Evolutionary conservation across 2,329 filamentous ascomycete species (phyloP), one percentile per base, ranked within the genome.

Genomic region (Myriosclerotinia curreyana): DNA sequence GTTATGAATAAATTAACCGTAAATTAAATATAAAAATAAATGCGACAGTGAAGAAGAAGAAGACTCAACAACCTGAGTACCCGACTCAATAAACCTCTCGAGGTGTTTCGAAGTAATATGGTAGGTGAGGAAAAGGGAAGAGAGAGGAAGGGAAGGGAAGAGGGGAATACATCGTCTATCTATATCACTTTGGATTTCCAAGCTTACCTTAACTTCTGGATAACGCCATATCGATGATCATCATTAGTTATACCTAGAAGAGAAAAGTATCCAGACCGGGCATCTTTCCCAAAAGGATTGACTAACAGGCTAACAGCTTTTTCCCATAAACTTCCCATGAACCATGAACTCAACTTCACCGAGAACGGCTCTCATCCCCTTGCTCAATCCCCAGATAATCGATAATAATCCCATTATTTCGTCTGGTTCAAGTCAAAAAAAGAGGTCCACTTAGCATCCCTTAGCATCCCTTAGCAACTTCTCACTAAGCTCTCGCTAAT

Each of bases 141-240:
- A 31, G 28, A 31, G 28, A 31, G 5, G 25, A 56, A n/a, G 40
- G 40, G 17, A 17, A 5, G 8, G 40, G 8, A 5, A 7, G 42
- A 44, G 42, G 42, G 42, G 15, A 20, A 42, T 5, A 42, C 38
- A 15, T n/a, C 9, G n/a, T 9, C 9, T 48, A n/a, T 48, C n/a
- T 48, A 59, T 59, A 36, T 48, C n/a, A 49, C 12, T 34, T 36
- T 6, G 28, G 28, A 25, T 36, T 42, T 36, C 38, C 22, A 28
- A 40, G 42, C 46, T 49, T 49, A 28, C 22, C 22, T 49, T 15
- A 11, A 6, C 5, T 15, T 14, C 14, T 8, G 42, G 31, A n/a
- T n/a, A 36, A 34, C 40, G 25, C 54, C n/a, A 58, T 48, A 28
- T 36, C 17, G n/a, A 36, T 58, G 55, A 58, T 58, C 55, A 59